phyloP scores from a whole-genome alignment of 2,329 filamentous ascomycete genomes.

The Diaporthe sp. region DNA sequence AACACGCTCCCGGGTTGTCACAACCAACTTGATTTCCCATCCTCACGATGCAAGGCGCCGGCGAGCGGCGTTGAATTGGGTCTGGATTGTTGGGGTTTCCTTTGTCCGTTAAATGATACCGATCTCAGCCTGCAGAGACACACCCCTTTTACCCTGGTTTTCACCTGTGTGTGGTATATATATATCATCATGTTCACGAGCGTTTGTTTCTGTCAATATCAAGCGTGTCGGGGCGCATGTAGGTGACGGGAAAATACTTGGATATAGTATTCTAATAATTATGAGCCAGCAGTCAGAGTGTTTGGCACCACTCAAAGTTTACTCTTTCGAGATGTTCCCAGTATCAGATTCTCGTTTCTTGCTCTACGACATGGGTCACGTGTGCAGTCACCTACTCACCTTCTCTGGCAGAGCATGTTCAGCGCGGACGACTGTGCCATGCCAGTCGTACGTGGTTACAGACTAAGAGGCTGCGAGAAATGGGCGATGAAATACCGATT shows the following conservation, averaged over 20 bases:
- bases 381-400: neutral
- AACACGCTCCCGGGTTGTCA: neutral
- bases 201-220: constrained; percentile 6
- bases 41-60: constrained; percentile 14
- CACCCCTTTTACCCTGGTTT: neutral
- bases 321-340: neutral
- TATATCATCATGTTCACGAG: constrained; percentile 5
- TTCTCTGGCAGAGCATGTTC: neutral
- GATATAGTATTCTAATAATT: constrained; percentile 22
- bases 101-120: constrained; percentile 27
- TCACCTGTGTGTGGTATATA: neutral
- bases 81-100: neutral
- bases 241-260: neutral
- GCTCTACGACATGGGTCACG: neutral
- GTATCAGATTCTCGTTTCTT: neutral
- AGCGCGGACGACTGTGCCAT: neutral
- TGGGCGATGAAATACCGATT: neutral
- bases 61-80: constrained; percentile 14
- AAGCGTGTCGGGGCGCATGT: constrained; percentile 14
- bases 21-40: neutral
- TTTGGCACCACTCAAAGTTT: neutral
- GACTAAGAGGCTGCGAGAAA: neutral
- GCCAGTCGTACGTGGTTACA: neutral
- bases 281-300: constrained; percentile 1
- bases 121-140: constrained; percentile 26